phyloP scores from a whole-genome alignment of 495 filamentous ascomycete species.

The Usnea hakonensis region DNA sequence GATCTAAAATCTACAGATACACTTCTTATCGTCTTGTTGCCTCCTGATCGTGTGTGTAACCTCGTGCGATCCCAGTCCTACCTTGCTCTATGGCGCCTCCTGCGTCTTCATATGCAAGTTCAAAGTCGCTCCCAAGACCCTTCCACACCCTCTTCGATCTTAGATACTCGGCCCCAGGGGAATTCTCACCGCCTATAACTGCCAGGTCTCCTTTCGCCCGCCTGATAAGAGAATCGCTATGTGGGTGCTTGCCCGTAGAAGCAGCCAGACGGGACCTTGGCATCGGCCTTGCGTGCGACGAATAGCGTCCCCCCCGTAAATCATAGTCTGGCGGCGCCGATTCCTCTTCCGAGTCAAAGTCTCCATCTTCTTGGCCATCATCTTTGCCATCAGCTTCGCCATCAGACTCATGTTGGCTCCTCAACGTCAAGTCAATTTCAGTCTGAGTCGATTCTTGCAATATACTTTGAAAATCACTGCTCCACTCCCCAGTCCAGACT shows the following conservation, averaged over 20 bases:
- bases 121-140: slow-evolving; percentile 83
- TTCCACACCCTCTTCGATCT: slow-evolving; percentile 80
- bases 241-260: slow-evolving; percentile 30
- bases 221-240: slow-evolving; percentile 41
- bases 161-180: slow-evolving; percentile 84
- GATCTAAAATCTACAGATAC: background rate
- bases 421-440: slow-evolving; percentile 11
- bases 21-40: background rate
- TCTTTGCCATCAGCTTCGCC: slow-evolving; percentile 24
- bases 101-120: slow-evolving; percentile 56
- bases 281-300: slow-evolving; percentile 80
- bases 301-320: slow-evolving; percentile 76
- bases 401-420: slow-evolving; percentile 15
- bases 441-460: slow-evolving; percentile 27
- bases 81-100: slow-evolving; percentile 68
- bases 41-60: slow-evolving; percentile 59
- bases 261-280: slow-evolving; percentile 34
- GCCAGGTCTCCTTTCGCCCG: slow-evolving; percentile 64
- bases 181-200: slow-evolving; percentile 68
- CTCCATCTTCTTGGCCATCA: slow-evolving; percentile 28
- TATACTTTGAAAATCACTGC: slow-evolving; percentile 60
- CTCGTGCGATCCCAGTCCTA: slow-evolving; percentile 80
- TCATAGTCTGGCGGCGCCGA: slow-evolving; percentile 85
- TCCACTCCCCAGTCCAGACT: slow-evolving; percentile 71
- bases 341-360: slow-evolving; percentile 52